A percentile compares a stretch with the other conserved stretches of the same genome.
Evolutionary conservation across 441 rosid genomes (phyloP).

Genomic region (Raphanus hybrid): DNA sequence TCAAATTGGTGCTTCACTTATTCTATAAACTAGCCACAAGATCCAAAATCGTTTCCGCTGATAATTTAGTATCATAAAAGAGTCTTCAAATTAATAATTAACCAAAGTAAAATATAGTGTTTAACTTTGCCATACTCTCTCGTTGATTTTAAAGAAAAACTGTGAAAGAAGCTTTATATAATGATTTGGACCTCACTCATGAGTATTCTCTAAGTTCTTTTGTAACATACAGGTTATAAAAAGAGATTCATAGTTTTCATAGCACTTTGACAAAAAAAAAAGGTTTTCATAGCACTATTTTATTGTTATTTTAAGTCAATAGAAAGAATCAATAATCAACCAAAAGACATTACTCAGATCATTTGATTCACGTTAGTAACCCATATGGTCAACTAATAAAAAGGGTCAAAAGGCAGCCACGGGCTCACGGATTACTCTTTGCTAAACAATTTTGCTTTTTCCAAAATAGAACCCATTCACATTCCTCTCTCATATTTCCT

Average conservation of each 20-base stretch:
- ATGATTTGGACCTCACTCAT: slow-evolving; percentile 29
- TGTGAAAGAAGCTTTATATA: slow-evolving; percentile 11
- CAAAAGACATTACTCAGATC: too few relatives aligned
- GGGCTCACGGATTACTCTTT: too few relatives aligned
- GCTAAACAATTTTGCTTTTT: too few relatives aligned
- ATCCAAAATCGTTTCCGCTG: not conserved
- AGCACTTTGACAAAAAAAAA: too few relatives aligned
- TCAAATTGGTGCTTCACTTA: slow-evolving; percentile 22
- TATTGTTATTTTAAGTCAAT: not conserved
- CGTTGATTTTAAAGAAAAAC: not conserved
- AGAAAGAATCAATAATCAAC: not conserved
- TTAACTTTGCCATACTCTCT: slow-evolving; percentile 20
- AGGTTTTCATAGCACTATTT: not conserved
- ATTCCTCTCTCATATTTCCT: too few relatives aligned
- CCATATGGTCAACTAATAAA: too few relatives aligned
- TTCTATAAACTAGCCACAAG: slow-evolving; percentile 22
- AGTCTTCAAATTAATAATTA: slow-evolving; percentile 11
- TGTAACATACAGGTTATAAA: not conserved
- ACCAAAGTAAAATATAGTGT: not conserved
- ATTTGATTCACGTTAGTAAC: too few relatives aligned
- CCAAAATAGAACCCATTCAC: too few relatives aligned
- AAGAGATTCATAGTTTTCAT: not conserved
- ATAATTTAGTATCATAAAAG: not conserved
- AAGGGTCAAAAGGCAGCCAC: too few relatives aligned
- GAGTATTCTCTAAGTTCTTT: slow-evolving; percentile 1